Evolutionary conservation across 768 basidiomycete species (phyloP), one percentile per base, ranked within the genome.

Genomic region (Psilocybe subaeruginosa): DNA sequence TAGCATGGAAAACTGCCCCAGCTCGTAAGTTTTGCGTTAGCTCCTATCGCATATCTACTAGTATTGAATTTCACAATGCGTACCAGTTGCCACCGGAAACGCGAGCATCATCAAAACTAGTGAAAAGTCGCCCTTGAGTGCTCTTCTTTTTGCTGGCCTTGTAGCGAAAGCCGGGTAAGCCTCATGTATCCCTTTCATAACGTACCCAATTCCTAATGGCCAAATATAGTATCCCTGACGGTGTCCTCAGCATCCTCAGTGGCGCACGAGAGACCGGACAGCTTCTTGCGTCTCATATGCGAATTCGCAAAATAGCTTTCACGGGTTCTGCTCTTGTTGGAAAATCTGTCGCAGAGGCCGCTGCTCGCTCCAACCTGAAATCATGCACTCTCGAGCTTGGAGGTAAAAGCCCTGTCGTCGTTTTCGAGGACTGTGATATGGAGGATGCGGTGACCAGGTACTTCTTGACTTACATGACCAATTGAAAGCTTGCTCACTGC

Each of bases 281-380:
- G 30, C 88, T 90, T 17, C 86, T 93, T 60, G 69, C 83, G 6
- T 77, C 80, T 37, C 90, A 92, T 75, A 78, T 78, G 66, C 74
- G 74, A 7, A 87, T 92, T 64, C 80, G 83, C 55, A 92, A 91
- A 72, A 74, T 91, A 31, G 85, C 90, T 0, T 92, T 92, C 75
- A 93, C 92, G 1, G 91, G 91, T 3, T 86, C 85, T 50, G 90
- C 89, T 7, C 73, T 85, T 43, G 82, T 84, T 35, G 92, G 92
- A 4, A 84, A 89, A 45, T 82, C 80, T 62, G 80, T 93, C 70
- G 74, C 89, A 75, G 81, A 88, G 65, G 88, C 89, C 3, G 83
- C 91, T 1, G 80, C 89, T 0, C 79, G 84, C 66, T 83, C 82
- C 41, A 93, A 93, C 69, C 70, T 93, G 67, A 93, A 93, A 76